phyloP scores from a whole-genome alignment of 2,329 filamentous ascomycete genomes.

The Fonsecaea multimorphosa region DNA sequence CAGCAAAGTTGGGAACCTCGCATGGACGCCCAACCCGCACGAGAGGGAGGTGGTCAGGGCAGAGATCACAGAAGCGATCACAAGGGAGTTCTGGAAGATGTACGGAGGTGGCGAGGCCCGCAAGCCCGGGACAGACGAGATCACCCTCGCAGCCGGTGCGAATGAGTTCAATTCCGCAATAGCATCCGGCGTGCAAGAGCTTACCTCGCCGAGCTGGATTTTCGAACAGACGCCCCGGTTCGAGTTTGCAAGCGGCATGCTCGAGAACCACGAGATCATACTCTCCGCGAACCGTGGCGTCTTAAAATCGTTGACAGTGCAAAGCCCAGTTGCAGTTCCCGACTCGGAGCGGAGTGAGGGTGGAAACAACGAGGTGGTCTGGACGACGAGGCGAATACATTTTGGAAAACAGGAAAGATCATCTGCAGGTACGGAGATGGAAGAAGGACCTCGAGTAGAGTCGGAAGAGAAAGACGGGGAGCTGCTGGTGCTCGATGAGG shows the following conservation, averaged over 20 bases:
- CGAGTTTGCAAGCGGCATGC: slow-evolving; percentile 31
- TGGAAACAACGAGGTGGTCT: not conserved
- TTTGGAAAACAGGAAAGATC: not conserved
- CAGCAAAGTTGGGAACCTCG: slow-evolving; percentile 80
- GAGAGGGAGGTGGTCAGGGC: slow-evolving; percentile 13
- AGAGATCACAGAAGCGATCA: slow-evolving; percentile 30
- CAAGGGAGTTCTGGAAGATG: slow-evolving; percentile 30
- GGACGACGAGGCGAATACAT: slow-evolving; percentile 3
- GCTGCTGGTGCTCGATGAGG: not conserved
- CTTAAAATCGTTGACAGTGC: slow-evolving; percentile 21
- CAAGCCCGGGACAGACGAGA: slow-evolving; percentile 16
- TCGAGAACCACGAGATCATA: slow-evolving; percentile 25
- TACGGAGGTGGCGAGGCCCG: slow-evolving; percentile 22
- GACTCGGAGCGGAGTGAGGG: not conserved
- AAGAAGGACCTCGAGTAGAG: too few relatives aligned
- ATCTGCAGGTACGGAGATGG: not conserved
- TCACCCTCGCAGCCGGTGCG: slow-evolving; percentile 24
- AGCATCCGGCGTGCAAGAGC: slow-evolving; percentile 31
- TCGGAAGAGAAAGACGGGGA: not conserved
- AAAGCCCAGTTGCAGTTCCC: not conserved
- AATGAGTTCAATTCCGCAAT: slow-evolving; percentile 23
- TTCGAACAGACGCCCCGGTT: slow-evolving; percentile 38
- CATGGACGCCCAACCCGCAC: slow-evolving; percentile 38
- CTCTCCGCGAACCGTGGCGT: slow-evolving; percentile 34
- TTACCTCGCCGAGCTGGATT: slow-evolving; percentile 35